Evolutionary conservation across 345 rosid species (phyloP).

Genomic region (Moricandia moricandioides): DNA sequence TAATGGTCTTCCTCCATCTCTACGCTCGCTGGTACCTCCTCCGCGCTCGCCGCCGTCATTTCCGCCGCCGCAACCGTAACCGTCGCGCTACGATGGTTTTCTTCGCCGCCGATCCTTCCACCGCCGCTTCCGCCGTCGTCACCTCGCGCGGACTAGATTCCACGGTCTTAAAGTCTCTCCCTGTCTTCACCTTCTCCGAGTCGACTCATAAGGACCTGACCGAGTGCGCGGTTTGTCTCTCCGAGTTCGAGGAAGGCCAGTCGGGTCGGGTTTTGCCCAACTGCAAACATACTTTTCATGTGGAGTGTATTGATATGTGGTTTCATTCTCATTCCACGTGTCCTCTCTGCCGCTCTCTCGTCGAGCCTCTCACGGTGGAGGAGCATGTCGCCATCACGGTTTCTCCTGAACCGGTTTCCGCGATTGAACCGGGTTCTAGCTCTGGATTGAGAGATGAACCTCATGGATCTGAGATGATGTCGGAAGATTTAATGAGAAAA

Average conservation of each 20-base stretch:
- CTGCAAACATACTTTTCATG: constrained; percentile 81
- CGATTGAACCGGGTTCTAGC: constrained; percentile 33
- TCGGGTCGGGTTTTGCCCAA: constrained; percentile 75
- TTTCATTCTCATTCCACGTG: constrained; percentile 87
- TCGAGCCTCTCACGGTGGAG: constrained; percentile 39
- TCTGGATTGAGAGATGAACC: constrained; percentile 31
- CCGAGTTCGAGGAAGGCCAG: constrained; percentile 75
- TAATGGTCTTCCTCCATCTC: constrained; percentile 70
- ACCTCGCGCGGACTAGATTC: constrained; percentile 57
- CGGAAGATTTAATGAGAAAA: constrained; percentile 38
- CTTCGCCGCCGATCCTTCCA: constrained; percentile 43
- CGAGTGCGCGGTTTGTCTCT: constrained; percentile 86
- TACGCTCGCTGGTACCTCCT: constrained; percentile 91
- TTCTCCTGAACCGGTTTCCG: constrained; percentile 10
- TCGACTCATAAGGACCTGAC: constrained; percentile 43
- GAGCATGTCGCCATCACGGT: constrained; percentile 28
- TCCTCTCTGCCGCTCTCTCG: constrained; percentile 84
- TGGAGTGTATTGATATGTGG: constrained; percentile 95
- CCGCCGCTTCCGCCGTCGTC: constrained; percentile 4
- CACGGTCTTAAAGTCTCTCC: constrained; percentile 59
- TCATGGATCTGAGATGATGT: constrained; percentile 8
- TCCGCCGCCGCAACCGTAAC: constrained; percentile 41
- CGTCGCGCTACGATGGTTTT: constrained; percentile 57
- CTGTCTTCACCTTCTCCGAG: constrained; percentile 56
- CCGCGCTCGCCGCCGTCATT: constrained; percentile 54